phyloP scores from a whole-genome alignment of 176 grass and related monocot genomes.

The Bolboschoenus planiculmis region DNA sequence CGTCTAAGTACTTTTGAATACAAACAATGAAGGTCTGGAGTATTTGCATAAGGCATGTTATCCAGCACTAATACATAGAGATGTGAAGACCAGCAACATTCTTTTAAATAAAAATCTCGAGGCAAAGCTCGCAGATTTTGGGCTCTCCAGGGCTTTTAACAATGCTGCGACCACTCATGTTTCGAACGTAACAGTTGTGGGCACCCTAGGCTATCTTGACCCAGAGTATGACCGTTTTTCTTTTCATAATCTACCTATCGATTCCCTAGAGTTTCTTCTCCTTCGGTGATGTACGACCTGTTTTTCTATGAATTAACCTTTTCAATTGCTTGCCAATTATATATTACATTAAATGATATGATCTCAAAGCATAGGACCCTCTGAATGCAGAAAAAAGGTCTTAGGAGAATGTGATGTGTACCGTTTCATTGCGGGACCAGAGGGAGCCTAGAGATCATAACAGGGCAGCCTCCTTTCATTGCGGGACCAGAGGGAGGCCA shows the following conservation, averaged over 20 bases:
- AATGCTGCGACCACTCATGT: conserved; percentile 19
- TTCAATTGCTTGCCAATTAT: neutral
- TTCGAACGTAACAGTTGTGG: conserved; percentile 22
- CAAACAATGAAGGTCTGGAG: conserved; percentile 28
- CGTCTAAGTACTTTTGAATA: neutral
- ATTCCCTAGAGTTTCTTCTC: neutral
- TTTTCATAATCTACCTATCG: neutral
- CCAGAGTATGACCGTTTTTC: conserved; percentile 35
- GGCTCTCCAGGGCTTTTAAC: conserved; percentile 38
- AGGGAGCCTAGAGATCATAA: conserved; percentile 33
- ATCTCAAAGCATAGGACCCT: no score
- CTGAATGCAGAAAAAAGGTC: no score
- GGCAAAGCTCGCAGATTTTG: conserved; percentile 52
- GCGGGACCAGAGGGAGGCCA: neutral
- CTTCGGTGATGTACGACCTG: neutral
- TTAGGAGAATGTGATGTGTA: no score
- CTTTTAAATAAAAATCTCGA: conserved; percentile 32
- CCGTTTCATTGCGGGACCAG: no score
- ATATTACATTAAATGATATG: neutral
- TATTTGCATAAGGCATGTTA: conserved; percentile 42
- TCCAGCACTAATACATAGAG: conserved; percentile 37
- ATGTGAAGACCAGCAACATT: conserved; percentile 52
- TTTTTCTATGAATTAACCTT: neutral
- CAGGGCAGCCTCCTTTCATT: conserved; percentile 24
- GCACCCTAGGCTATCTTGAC: conserved; percentile 43